These are phyloP conservation scores for Marasmius fiardii DNA, from an alignment of 1,284 basidiomycete species.

Conservation along the genomic window DNA sequence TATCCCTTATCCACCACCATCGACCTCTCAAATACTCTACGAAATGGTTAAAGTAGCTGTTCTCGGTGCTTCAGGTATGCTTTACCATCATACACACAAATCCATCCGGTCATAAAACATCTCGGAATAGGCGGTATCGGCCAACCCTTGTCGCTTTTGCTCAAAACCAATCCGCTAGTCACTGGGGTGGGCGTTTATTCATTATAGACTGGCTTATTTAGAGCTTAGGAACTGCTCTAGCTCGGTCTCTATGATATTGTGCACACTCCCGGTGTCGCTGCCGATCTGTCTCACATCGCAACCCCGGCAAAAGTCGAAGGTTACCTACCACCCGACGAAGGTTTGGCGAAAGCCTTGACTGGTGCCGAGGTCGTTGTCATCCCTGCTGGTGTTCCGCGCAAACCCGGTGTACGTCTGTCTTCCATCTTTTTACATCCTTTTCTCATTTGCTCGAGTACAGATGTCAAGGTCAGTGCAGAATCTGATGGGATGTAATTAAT, in stretches of 20 bases:
- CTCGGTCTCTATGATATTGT: conserved; percentile 95
- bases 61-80: conserved; percentile 84
- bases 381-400: conserved; percentile 95
- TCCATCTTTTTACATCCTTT: not conserved
- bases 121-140: conserved; percentile 74
- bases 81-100: conserved; percentile 3
- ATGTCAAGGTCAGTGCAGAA: conserved; percentile 66
- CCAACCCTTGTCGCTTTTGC: conserved; percentile 87
- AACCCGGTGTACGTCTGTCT: conserved; percentile 73
- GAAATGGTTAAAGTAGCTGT: conserved; percentile 90
- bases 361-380: conserved; percentile 93
- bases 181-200: conserved; percentile 52
- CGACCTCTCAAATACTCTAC: conserved; percentile 10
- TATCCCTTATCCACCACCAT: conserved; percentile 5
- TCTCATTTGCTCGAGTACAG: conserved; percentile 56
- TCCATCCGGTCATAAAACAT: not conserved
- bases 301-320: conserved; percentile 80
- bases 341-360: conserved; percentile 79
- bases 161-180: conserved; percentile 84
- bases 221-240: conserved; percentile 27
- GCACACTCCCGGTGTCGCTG: conserved; percentile 94
- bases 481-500: conserved; percentile 6
- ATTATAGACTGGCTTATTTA: not conserved
- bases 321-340: conserved; percentile 70
- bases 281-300: conserved; percentile 88